Evolutionary conservation across 1,284 basidiomycete species (phyloP).

Genomic region (Singerocomus inundabilis): DNA sequence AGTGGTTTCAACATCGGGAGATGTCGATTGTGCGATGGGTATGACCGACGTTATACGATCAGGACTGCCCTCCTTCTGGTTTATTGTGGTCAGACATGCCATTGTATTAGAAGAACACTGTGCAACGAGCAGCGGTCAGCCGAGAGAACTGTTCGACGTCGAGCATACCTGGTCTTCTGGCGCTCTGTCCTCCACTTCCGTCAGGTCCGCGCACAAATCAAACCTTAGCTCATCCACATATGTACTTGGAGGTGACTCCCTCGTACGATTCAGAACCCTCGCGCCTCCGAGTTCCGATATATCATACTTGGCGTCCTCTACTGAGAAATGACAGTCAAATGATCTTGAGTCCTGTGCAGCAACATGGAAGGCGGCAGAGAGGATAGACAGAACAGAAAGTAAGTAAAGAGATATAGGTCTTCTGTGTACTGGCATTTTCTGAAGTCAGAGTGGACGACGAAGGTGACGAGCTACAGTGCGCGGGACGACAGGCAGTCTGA

Average conservation of each 20-base stretch:
- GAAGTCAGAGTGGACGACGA: background rate
- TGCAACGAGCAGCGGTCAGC: conserved; percentile 7
- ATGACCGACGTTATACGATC: conserved; percentile 67
- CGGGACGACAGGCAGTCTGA: background rate
- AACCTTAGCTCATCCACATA: conserved; percentile 51
- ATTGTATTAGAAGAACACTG: conserved; percentile 68
- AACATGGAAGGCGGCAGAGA: conserved; percentile 31
- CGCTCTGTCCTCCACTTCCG: conserved; percentile 43
- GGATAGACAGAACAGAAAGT: conserved; percentile 36
- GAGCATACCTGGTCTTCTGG: conserved; percentile 65
- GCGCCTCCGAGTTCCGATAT: conserved; percentile 52
- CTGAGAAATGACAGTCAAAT: conserved; percentile 55
- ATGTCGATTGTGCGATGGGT: conserved; percentile 54
- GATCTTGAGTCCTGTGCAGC: conserved; percentile 38
- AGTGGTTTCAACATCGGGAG: conserved; percentile 40
- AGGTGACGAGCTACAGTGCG: background rate
- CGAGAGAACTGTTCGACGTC: background rate
- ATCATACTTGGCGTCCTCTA: conserved; percentile 55
- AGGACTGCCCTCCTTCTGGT: conserved; percentile 49
- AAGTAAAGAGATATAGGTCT: conserved; percentile 13
- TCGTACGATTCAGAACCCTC: conserved; percentile 41
- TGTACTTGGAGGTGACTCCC: conserved; percentile 48
- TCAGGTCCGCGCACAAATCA: conserved; percentile 62
- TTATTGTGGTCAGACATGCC: conserved; percentile 68
- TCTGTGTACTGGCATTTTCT: conserved; percentile 16